These are phyloP conservation scores for Vitis vinifera DNA, from an alignment of 164 flowering plant species.

Conservation along the genomic window DNA sequence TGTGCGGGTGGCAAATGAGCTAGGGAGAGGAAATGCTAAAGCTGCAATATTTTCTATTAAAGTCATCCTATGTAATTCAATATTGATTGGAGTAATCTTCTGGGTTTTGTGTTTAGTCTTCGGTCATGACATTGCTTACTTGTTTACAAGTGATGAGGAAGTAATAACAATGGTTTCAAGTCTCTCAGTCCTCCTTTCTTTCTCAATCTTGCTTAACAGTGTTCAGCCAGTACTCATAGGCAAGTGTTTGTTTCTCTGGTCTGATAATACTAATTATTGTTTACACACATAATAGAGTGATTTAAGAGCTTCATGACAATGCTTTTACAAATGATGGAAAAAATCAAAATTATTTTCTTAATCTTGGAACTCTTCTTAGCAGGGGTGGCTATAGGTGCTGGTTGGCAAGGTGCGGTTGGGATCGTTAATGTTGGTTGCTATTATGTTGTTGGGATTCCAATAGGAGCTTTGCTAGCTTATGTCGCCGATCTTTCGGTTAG, in stretches of 20 bases:
- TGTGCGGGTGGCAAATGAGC: no score
- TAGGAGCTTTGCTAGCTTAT: conserved; percentile 45
- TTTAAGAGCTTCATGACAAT: neutral
- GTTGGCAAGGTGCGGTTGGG: conserved; percentile 42
- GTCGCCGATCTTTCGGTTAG: conserved; percentile 26
- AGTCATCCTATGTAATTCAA: conserved; percentile 8
- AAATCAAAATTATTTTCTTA: no score
- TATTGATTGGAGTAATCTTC: conserved; percentile 22
- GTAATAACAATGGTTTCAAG: conserved; percentile 32
- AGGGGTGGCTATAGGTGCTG: conserved; percentile 35
- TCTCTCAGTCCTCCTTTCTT: conserved; percentile 39
- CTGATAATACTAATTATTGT: neutral
- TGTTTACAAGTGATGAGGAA: conserved; percentile 30
- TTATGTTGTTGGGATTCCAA: conserved; percentile 46
- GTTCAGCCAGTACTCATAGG: conserved; percentile 55
- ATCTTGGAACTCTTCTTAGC: neutral
- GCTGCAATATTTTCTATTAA: conserved; percentile 43
- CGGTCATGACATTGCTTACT: conserved; percentile 26
- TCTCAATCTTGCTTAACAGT: conserved; percentile 47
- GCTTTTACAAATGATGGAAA: no score
- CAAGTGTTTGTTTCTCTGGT: neutral
- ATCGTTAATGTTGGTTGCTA: conserved; percentile 44
- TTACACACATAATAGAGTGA: neutral
- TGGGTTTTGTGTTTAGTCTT: conserved; percentile 25
- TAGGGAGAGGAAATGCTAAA: conserved; percentile 10